Conservation (phyloP, 768 basidiomycete species). For the Trametes punicea region DNA sequence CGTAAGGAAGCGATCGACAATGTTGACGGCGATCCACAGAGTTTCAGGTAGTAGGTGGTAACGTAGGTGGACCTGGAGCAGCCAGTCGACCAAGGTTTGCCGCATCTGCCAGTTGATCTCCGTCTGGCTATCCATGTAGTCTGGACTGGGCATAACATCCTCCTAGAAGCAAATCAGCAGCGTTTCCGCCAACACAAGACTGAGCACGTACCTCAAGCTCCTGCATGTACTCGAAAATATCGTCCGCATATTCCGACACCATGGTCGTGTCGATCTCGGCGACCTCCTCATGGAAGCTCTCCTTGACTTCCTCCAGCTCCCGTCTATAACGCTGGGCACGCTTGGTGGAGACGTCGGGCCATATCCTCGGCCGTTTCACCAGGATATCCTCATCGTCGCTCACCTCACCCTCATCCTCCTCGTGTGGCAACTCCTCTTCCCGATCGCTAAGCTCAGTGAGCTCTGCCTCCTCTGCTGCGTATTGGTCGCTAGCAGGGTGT, state of each 20-base stretch:
- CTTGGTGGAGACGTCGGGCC: conserved; percentile 73
- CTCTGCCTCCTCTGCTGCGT: conserved; percentile 44
- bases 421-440: conserved; percentile 14
- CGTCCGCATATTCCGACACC: conserved; percentile 98
- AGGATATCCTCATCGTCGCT: conserved; percentile 13
- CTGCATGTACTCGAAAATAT: conserved; percentile 96
- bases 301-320: conserved; percentile 64
- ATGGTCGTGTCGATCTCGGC: conserved; percentile 85
- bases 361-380: conserved; percentile 47
- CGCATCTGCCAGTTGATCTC: conserved; percentile 96
- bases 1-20: conserved; percentile 75
- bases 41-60: conserved; percentile 99
- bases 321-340: conserved; percentile 53
- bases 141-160: conserved; percentile 82
- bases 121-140: conserved; percentile 91
- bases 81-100: conserved; percentile 96
- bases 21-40: conserved; percentile 98
- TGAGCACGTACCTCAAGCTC: conserved; percentile 73
- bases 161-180: conserved; percentile 48
- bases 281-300: conserved; percentile 62
- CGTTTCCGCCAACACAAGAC: neutral
- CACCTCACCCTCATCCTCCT: conserved; percentile 12
- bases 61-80: conserved; percentile 93
- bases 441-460: conserved; percentile 25
- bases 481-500: conserved; percentile 37